A percentile compares a stretch with the other conserved stretches of the same genome.
Conservation (phyloP, 2,329 filamentous ascomycete species). For the Colletotrichum orchidophilum region DNA sequence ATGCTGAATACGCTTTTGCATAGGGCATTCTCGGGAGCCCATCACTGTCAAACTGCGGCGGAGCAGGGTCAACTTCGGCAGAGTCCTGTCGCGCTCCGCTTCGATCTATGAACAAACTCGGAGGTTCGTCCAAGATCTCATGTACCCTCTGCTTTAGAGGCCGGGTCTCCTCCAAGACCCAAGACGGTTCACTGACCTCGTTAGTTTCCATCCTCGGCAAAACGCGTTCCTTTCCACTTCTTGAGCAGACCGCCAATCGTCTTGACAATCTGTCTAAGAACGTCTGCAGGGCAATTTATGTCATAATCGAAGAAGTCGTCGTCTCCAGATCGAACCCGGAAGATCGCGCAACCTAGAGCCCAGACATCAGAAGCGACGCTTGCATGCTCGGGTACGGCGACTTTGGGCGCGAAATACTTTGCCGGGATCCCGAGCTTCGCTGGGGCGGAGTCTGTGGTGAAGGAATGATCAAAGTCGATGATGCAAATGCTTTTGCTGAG, state of each 20-base stretch:
- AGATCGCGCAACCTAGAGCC: constrained; percentile 35
- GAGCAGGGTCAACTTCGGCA: background rate
- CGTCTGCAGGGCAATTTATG: background rate
- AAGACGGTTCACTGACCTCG: background rate
- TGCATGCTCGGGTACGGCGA: too few relatives aligned
- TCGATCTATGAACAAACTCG: background rate
- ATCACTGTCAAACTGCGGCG: background rate
- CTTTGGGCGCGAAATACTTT: too few relatives aligned
- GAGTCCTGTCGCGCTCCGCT: background rate
- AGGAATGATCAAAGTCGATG: too few relatives aligned
- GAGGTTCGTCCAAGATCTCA: background rate
- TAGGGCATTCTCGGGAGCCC: background rate
- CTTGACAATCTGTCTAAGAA: background rate
- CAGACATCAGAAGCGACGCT: too few relatives aligned
- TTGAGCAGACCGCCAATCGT: background rate
- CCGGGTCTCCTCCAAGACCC: background rate
- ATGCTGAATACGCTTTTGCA: constrained; percentile 11
- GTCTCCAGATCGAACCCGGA: constrained; percentile 15
- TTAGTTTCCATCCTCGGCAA: background rate
- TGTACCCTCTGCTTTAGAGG: background rate
- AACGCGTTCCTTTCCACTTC: background rate
- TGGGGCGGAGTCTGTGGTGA: too few relatives aligned
- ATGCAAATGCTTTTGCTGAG: too few relatives aligned
- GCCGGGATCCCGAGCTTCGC: too few relatives aligned
- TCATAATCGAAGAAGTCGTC: background rate